Percentiles rank a stretch among this genome's conserved stretches.
phyloP scores from a whole-genome alignment of 768 basidiomycete species.

The Lepiota brunneoincarnata region DNA sequence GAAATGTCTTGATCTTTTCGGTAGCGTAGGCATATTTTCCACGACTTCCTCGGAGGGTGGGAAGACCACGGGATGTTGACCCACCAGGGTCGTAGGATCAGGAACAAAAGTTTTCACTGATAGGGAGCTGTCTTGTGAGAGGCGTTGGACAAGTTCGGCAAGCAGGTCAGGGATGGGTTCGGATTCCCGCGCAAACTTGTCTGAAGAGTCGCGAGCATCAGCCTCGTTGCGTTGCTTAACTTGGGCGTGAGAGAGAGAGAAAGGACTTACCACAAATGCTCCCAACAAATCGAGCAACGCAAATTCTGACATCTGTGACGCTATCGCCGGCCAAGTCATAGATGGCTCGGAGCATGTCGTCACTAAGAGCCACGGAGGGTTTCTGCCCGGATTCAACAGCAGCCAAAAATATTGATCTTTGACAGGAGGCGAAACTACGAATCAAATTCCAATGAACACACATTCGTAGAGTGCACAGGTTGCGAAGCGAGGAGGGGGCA shows the following conservation, averaged over 20 bases:
- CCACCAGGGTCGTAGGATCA: slow-evolving; percentile 13
- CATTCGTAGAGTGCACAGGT: slow-evolving; percentile 8
- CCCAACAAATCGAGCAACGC: slow-evolving; percentile 72
- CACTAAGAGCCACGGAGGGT: slow-evolving; percentile 37
- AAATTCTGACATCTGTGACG: slow-evolving; percentile 84
- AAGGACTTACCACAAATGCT: slow-evolving; percentile 48
- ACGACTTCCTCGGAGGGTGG: neutral
- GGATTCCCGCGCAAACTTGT: slow-evolving; percentile 24
- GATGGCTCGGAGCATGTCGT: slow-evolving; percentile 55
- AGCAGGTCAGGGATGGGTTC: slow-evolving; percentile 32
- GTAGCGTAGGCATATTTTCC: neutral
- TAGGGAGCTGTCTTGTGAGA: slow-evolving; percentile 54
- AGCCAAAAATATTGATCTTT: slow-evolving; percentile 53
- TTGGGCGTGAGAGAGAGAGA: slow-evolving; percentile 8
- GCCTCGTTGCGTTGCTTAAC: slow-evolving; percentile 3
- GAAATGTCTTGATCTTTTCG: slow-evolving; percentile 11
- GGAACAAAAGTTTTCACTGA: slow-evolving; percentile 64
- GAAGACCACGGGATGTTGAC: slow-evolving; percentile 5
- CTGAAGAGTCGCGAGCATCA: slow-evolving; percentile 19
- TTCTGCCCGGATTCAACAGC: slow-evolving; percentile 26
- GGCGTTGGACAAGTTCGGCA: slow-evolving; percentile 37
- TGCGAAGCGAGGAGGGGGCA: slow-evolving; percentile 15
- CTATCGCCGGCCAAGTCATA: slow-evolving; percentile 56
- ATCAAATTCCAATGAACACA: slow-evolving; percentile 14
- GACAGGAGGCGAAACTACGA: slow-evolving; percentile 70